phyloP scores from a whole-genome alignment of 2,329 filamentous ascomycete species.

The Colletotrichum acutatum region DNA sequence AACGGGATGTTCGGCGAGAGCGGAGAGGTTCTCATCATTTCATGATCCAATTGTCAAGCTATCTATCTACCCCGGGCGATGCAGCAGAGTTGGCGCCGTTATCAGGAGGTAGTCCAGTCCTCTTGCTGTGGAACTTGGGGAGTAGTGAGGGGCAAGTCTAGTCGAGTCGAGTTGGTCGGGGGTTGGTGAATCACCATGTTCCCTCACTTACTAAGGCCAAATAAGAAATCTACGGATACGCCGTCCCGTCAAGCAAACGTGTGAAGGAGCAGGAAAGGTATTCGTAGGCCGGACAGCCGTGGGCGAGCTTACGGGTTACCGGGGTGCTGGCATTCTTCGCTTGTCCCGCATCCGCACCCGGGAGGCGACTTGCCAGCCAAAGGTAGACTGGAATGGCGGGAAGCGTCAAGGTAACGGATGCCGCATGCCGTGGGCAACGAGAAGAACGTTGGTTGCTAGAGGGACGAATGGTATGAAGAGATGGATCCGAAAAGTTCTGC shows the following conservation, averaged over 20 bases:
- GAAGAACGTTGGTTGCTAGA: too few relatives aligned
- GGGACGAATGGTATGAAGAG: too few relatives aligned
- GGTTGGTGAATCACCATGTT: slow-evolving; percentile 16
- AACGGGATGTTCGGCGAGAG: slow-evolving; percentile 3
- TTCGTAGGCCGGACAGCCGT: background rate
- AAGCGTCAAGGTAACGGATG: background rate
- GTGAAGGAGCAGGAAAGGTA: background rate
- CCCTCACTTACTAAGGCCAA: background rate
- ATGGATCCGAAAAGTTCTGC: too few relatives aligned
- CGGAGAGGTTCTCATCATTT: background rate
- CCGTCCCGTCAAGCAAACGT: background rate
- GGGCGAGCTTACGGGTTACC: background rate
- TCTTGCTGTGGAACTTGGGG: slow-evolving; percentile 12
- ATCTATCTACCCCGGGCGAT: background rate
- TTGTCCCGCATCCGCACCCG: background rate
- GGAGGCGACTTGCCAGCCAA: slow-evolving; percentile 9
- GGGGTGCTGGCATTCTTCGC: slow-evolving; percentile 2
- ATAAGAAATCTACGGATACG: too few relatives aligned
- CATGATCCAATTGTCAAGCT: background rate
- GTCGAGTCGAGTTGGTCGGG: slow-evolving; percentile 3
- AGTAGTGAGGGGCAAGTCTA: background rate
- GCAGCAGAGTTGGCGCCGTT: background rate
- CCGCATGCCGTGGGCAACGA: too few relatives aligned
- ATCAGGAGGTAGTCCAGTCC: background rate
- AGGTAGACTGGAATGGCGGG: background rate